A percentile compares a stretch with the other conserved stretches of the same genome.
These are phyloP conservation scores for Eimeria tenella DNA, from an alignment of 169 alveolate genomes.

Conservation along the genomic window DNA sequence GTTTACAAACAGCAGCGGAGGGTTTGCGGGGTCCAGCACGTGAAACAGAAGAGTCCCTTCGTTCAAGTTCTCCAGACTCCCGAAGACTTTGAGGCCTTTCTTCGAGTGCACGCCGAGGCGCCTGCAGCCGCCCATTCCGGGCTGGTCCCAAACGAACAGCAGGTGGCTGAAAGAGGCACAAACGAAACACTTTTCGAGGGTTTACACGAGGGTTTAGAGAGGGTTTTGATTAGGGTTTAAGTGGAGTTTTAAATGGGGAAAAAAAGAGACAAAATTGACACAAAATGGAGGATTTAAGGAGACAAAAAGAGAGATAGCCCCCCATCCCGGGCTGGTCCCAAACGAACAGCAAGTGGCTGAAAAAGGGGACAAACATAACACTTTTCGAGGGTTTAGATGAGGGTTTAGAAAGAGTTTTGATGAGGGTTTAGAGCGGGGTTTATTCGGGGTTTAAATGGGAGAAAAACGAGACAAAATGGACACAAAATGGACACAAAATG, in stretches of 20 bases:
- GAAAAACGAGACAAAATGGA: neutral
- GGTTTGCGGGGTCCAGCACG: slow-evolving; percentile 85
- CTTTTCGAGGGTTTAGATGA: too few species aligned
- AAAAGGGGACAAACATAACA: neutral
- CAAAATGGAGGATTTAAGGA: neutral
- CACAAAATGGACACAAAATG: neutral
- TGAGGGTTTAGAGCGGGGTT: neutral
- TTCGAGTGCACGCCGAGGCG: slow-evolving; percentile 85
- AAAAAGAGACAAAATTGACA: neutral
- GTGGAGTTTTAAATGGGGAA: too few species aligned
- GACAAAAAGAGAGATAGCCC: neutral
- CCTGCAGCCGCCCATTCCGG: slow-evolving; percentile 67
- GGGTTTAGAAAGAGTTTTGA: too few species aligned
- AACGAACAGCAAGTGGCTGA: slow-evolving; percentile 27
- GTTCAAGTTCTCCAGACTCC: slow-evolving; percentile 86
- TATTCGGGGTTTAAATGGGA: neutral
- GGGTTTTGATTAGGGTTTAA: too few species aligned
- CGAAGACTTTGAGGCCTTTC: slow-evolving; percentile 83
- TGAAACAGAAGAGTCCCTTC: slow-evolving; percentile 90
- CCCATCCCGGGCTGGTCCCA: slow-evolving; percentile 69
- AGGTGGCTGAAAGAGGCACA: neutral
- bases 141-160: slow-evolving; percentile 45
- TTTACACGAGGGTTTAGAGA: neutral
- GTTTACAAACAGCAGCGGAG: too few species aligned
- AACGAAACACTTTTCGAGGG: too few species aligned